These are phyloP conservation scores for Austroboletus festivus DNA, from an alignment of 768 basidiomycete genomes.

Conservation along the genomic window DNA sequence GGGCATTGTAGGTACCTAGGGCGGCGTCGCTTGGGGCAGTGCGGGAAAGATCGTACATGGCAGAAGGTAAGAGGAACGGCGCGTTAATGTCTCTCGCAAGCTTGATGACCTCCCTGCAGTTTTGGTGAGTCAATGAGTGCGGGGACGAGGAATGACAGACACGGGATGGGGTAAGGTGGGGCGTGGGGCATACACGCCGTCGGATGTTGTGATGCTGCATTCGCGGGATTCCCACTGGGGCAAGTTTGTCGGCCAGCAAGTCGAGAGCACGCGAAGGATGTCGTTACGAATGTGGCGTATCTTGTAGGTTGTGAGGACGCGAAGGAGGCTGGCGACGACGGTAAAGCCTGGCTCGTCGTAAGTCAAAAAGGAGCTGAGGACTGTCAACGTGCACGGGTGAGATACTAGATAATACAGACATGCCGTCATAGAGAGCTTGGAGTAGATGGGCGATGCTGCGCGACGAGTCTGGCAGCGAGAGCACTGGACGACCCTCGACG, in stretches of 20 bases:
- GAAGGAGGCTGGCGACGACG: conserved; percentile 54
- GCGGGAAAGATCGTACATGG: conserved; percentile 79
- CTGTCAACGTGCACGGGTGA: conserved; percentile 15
- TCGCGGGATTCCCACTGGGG: conserved; percentile 67
- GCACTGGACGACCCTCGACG: conserved; percentile 56
- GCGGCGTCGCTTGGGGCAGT: conserved; percentile 59
- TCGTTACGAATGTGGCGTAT: conserved; percentile 56
- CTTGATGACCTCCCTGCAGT: conserved; percentile 58
- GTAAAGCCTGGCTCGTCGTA: conserved; percentile 50
- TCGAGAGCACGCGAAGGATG: conserved; percentile 49
- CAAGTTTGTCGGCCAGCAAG: conserved; percentile 61
- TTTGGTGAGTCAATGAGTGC: conserved; percentile 5
- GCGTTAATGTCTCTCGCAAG: conserved; percentile 57
- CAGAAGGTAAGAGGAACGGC: conserved; percentile 62
- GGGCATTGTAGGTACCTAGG: conserved; percentile 43
- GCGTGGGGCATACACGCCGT: conserved; percentile 57
- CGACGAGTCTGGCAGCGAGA: conserved; percentile 53
- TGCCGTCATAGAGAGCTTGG: conserved; percentile 65
- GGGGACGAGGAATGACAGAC: conserved; percentile 37
- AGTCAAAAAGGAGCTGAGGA: conserved; percentile 42
- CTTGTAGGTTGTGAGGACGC: conserved; percentile 62
- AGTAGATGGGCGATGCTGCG: conserved; percentile 59
- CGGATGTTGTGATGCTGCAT: conserved; percentile 45
- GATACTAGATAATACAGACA: conserved; percentile 40
- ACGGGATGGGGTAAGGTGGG: conserved; percentile 62